Base-by-base conservation (phyloP, 2,329 filamentous ascomycete genomes). In the Monilinia fructicola region DNA sequence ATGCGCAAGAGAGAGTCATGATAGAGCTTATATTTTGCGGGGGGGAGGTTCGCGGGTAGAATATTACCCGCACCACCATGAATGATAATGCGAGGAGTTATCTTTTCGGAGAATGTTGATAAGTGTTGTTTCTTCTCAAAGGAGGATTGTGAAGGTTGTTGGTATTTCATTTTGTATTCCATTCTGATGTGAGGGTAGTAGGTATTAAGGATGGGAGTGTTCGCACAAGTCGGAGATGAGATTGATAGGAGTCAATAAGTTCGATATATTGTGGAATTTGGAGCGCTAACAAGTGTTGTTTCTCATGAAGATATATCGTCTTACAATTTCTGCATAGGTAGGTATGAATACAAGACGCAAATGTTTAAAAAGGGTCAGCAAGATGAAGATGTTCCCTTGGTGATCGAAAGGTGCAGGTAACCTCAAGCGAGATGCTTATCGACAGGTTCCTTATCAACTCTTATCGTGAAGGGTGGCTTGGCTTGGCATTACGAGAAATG, bases 1-100 rank as follows among this genome's bases (percentile, higher is more conserved):
- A 91, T 90, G 2, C 78, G 78, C 26, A 89, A 78, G 23, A 93
- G 82, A 0, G 88, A 84, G 35, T 79, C 72, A 63, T 86, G 84
- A 77, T 89, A 90, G 64, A 81, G 77, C 16, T 78, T 74, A 73
- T 88, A 90, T 68, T 84, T 81, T 23, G 84, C 79, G 0, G 84
- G 83, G 4, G 87, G 81, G 52, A 90, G 82, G 67, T 82, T 86
- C 10, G 81, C 76, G 4, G 84, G 87, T 35, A 81, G 82, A 71
- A 92, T 87, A 74, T 89, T 88, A 58, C 90, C 90, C 2, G 90
- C 90, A 44, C 90, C 90, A 74, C 90, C 90, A 73, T 72, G 71
- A 28, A 73, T 18, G 84, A 87, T 40, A 80, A 73, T 66, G 26
- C 70, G 68, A 1, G 71, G 71, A 2, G 68, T 69, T 50, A 73